Evolutionary conservation across 1,139 yeast genomes (phyloP).

Genomic region (Chernovozyma aurita): DNA sequence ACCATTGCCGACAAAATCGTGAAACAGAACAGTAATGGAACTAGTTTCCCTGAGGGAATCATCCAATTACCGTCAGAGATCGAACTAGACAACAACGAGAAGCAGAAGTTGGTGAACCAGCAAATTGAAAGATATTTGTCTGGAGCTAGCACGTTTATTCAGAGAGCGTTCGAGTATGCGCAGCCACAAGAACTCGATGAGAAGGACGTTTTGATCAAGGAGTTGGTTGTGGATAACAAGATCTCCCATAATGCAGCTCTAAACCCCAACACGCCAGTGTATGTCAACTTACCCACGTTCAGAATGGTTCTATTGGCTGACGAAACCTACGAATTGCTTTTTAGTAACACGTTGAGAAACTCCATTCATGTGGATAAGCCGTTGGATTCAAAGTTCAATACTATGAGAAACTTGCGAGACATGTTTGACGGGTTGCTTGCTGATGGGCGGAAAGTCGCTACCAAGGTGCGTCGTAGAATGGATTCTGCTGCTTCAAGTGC

Average conservation of each 20-base stretch:
- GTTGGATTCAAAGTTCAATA: slow-evolving; percentile 40
- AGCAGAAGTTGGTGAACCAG: slow-evolving; percentile 57
- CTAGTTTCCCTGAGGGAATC: slow-evolving; percentile 21
- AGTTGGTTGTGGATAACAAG: slow-evolving; percentile 34
- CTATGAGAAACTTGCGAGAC: slow-evolving; percentile 67
- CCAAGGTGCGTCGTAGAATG: slow-evolving; percentile 80
- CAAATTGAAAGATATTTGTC: slow-evolving; percentile 80
- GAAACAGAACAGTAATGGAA: slow-evolving; percentile 21
- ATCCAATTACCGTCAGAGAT: slow-evolving; percentile 56
- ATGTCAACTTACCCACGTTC: slow-evolving; percentile 79
- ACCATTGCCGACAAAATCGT: slow-evolving; percentile 60
- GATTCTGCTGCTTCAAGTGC: slow-evolving; percentile 51
- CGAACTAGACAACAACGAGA: slow-evolving; percentile 58
- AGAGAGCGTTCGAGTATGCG: slow-evolving; percentile 87
- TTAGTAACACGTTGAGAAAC: slow-evolving; percentile 59
- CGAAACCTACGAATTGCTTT: slow-evolving; percentile 84
- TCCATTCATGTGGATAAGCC: slow-evolving; percentile 67
- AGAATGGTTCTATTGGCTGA: slow-evolving; percentile 94
- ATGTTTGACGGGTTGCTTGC: slow-evolving; percentile 90
- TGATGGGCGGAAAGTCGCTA: slow-evolving; percentile 88
- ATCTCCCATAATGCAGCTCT: slow-evolving; percentile 67
- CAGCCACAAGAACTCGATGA: slow-evolving; percentile 45
- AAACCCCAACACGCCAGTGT: slow-evolving; percentile 74
- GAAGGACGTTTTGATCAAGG: slow-evolving; percentile 42
- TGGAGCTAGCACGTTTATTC: slow-evolving; percentile 84